Conservation (phyloP, 1,284 basidiomycete genomes). For the Sphaerobolus stellatus region DNA sequence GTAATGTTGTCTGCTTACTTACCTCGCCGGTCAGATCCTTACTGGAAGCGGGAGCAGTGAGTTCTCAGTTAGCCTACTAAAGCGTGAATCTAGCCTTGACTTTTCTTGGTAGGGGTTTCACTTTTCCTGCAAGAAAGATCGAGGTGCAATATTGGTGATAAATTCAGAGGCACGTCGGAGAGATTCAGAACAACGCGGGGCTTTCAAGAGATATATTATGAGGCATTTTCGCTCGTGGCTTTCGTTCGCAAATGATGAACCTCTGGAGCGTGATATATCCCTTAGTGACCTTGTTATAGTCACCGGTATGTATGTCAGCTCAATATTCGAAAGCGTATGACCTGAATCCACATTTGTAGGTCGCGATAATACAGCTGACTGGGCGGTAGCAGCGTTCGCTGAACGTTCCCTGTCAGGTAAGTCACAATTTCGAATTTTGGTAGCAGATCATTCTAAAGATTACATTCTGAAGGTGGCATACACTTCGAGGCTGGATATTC, state of each 20-base stretch:
- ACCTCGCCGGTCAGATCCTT: neutral
- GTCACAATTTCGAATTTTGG: neutral
- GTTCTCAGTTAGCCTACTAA: neutral
- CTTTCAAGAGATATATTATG: constrained; percentile 10
- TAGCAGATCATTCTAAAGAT: neutral
- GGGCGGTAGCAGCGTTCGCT: constrained; percentile 10
- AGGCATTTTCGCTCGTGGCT: constrained; percentile 10
- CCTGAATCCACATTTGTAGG: neutral
- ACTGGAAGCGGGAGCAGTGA: constrained; percentile 9
- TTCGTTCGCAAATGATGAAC: constrained; percentile 7
- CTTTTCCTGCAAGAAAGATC: constrained; percentile 10
- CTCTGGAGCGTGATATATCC: constrained; percentile 6
- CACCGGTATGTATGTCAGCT: constrained; percentile 1
- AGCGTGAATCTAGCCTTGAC: no score
- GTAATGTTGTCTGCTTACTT: neutral
- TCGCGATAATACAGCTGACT: constrained; percentile 13
- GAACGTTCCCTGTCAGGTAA: constrained; percentile 3
- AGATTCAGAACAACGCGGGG: constrained; percentile 3
- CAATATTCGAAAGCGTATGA: neutral
- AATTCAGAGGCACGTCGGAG: constrained; percentile 11
- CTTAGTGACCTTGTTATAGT: constrained; percentile 11
- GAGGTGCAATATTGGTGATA: constrained; percentile 12
- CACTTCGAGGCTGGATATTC: constrained; percentile 7
- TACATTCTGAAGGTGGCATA: constrained; percentile 5
- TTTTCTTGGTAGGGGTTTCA: constrained; percentile 7